These are phyloP conservation scores for Fusarium sacchari DNA, from an alignment of 2,329 filamentous ascomycete species.

Conservation along the genomic window DNA sequence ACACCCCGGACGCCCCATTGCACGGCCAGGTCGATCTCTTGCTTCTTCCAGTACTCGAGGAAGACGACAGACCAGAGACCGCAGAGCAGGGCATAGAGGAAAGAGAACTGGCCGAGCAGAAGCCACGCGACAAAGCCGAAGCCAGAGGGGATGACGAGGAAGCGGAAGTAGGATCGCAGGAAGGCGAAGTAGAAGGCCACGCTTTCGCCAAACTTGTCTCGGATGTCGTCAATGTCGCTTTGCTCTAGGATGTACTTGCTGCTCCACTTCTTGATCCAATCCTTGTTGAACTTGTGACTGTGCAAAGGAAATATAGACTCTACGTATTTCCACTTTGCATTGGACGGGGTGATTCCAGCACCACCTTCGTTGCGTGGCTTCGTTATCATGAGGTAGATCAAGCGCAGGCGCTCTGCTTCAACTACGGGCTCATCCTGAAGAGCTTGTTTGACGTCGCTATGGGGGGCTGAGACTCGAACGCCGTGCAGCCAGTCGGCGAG, in stretches of 20 bases:
- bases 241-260: constrained; percentile 74
- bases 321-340: constrained; percentile 77
- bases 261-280: constrained; percentile 80
- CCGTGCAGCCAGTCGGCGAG: constrained; percentile 95
- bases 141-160: constrained; percentile 82
- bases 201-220: constrained; percentile 80
- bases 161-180: constrained; percentile 87
- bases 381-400: constrained; percentile 87
- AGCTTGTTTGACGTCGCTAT: constrained; percentile 74
- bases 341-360: constrained; percentile 77
- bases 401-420: constrained; percentile 86
- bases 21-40: constrained; percentile 85
- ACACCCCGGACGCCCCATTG: constrained; percentile 91
- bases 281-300: constrained; percentile 77
- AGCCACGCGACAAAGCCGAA: constrained; percentile 83
- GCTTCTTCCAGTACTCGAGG: constrained; percentile 95
- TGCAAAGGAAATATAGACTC: constrained; percentile 82
- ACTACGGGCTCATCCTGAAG: constrained; percentile 80
- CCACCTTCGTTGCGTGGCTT: constrained; percentile 78
- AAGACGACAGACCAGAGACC: constrained; percentile 90
- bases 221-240: constrained; percentile 76
- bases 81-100: constrained; percentile 80
- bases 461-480: constrained; percentile 80
- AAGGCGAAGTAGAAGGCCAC: constrained; percentile 98
- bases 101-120: constrained; percentile 85